Conservation (phyloP, 345 rosid species). For the Eucalyptus viminalis region DNA sequence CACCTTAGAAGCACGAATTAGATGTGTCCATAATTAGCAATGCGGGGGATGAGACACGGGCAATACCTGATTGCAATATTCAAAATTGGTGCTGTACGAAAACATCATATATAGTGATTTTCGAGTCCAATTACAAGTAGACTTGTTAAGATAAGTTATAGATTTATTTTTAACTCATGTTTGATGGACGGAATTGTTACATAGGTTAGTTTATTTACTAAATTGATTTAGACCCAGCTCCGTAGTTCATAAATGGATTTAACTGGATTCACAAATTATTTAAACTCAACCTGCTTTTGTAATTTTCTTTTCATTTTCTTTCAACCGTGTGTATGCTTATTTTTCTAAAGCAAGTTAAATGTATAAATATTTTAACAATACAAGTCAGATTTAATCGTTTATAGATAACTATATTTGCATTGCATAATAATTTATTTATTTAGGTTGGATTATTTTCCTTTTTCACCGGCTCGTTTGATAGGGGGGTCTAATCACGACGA, state of each 20-base stretch:
- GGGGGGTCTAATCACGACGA: not conserved
- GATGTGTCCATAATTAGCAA: not conserved
- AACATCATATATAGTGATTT: not conserved
- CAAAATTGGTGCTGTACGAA: fast-evolving
- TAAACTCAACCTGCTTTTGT: too few relatives aligned
- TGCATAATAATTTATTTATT: too few relatives aligned
- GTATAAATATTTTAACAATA: too few relatives aligned
- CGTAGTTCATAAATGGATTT: too few relatives aligned
- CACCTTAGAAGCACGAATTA: not conserved
- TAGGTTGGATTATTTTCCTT: not conserved
- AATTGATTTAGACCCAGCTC: not conserved
- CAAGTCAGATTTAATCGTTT: too few relatives aligned
- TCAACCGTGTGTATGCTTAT: fast-evolving
- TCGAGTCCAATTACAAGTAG: fast-evolving
- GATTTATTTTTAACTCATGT: too few relatives aligned
- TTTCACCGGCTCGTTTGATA: not conserved
- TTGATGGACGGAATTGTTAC: not conserved
- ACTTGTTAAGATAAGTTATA: too few relatives aligned
- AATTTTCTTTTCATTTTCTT: too few relatives aligned
- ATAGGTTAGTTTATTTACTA: not conserved
- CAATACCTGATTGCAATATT: too few relatives aligned
- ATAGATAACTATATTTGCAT: not conserved
- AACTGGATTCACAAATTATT: fast-evolving
- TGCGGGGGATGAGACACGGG: not conserved
- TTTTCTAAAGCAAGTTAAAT: too few relatives aligned